A percentile compares a stretch with the other conserved stretches of the same genome.
These are phyloP conservation scores for Perkinsus marinus DNA, from an alignment of 169 alveolate genomes.

Conservation along the genomic window DNA sequence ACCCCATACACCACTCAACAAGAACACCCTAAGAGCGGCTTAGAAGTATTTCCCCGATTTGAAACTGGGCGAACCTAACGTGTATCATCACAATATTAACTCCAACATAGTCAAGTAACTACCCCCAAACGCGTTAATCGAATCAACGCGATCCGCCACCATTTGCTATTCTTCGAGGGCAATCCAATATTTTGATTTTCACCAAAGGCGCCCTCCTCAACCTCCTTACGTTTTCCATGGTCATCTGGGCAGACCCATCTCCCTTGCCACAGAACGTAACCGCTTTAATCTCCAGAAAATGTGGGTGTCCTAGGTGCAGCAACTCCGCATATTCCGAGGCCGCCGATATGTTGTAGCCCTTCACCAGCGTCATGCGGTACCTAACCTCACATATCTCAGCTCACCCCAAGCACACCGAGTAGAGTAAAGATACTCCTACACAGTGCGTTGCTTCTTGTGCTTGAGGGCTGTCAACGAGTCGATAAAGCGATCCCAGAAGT, in stretches of 20 bases:
- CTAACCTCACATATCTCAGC: background rate
- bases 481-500: conserved; percentile 66
- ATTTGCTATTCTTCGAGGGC: background rate
- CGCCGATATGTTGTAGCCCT: conserved; percentile 40
- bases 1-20: background rate
- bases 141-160: too few relatives aligned
- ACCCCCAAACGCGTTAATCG: too few relatives aligned
- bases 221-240: conserved; percentile 43
- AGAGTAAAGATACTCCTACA: conserved; percentile 1
- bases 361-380: conserved; percentile 54
- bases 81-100: too few relatives aligned
- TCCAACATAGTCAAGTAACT: too few relatives aligned
- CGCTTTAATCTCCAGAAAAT: conserved; percentile 68
- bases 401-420: too few relatives aligned
- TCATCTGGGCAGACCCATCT: conserved; percentile 46
- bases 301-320: conserved; percentile 54
- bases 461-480: conserved; percentile 43
- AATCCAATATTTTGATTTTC: too few relatives aligned
- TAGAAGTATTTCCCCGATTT: too few relatives aligned
- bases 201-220: too few relatives aligned
- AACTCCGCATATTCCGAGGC: conserved; percentile 46
- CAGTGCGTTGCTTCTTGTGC: conserved; percentile 57
- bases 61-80: too few relatives aligned
- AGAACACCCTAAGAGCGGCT: background rate
- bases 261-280: conserved; percentile 73